phyloP scores from a whole-genome alignment of 2,329 filamentous ascomycete species.

The Aspergillus hiratsukae region DNA sequence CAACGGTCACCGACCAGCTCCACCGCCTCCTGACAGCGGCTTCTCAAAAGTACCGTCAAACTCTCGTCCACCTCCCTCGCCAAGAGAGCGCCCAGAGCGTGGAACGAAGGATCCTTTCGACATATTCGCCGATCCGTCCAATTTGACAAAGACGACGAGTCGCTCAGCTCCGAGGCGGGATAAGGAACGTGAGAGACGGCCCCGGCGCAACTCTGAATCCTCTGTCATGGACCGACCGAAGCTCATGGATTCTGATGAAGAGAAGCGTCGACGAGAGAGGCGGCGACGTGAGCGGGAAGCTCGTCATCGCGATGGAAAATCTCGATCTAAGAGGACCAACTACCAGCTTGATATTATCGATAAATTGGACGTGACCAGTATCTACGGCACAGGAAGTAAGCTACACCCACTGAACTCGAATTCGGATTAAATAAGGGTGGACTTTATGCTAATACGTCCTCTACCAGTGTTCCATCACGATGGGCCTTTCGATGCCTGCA shows the following conservation, averaged over 20 bases:
- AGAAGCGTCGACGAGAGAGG: slow-evolving; percentile 47
- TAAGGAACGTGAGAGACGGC: slow-evolving; percentile 37
- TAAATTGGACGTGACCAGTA: slow-evolving; percentile 91
- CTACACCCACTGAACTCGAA: slow-evolving; percentile 20
- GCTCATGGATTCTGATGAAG: slow-evolving; percentile 46
- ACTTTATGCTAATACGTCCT: slow-evolving; percentile 1
- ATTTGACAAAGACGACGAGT: slow-evolving; percentile 17
- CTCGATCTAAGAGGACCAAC: slow-evolving; percentile 37
- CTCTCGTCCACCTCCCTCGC: slow-evolving; percentile 21
- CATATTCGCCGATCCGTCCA: slow-evolving; percentile 46
- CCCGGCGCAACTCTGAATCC: slow-evolving; percentile 60
- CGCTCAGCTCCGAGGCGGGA: slow-evolving; percentile 32
- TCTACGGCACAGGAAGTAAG: slow-evolving; percentile 87
- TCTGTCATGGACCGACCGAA: slow-evolving; percentile 53
- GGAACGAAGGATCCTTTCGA: slow-evolving; percentile 37
- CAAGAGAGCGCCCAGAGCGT: slow-evolving; percentile 21
- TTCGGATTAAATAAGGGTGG: background rate
- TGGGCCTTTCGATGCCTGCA: slow-evolving; percentile 93
- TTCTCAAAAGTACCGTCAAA: slow-evolving; percentile 20
- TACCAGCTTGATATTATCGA: slow-evolving; percentile 79
- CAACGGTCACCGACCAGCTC: slow-evolving; percentile 34
- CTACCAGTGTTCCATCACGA: slow-evolving; percentile 88
- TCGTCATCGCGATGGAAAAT: slow-evolving; percentile 37
- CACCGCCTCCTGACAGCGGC: slow-evolving; percentile 34
- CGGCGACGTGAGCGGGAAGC: slow-evolving; percentile 48